A percentile compares a stretch with the other conserved stretches of the same genome.
phyloP scores from a whole-genome alignment of 2,329 filamentous ascomycete genomes.

The Scolecobasidium constrictum region DNA sequence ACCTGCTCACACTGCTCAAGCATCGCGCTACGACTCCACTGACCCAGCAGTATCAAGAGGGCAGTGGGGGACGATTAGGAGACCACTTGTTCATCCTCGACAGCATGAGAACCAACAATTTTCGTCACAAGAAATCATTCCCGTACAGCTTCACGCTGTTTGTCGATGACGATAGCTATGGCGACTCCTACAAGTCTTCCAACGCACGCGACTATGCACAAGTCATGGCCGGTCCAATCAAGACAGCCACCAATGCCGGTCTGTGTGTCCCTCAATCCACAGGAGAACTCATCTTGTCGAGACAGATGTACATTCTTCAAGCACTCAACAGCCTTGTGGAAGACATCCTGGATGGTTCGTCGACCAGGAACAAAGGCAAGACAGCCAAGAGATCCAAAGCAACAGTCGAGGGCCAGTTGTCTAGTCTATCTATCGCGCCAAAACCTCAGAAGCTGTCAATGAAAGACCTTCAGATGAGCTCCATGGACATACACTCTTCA shows the following conservation, averaged over 20 bases:
- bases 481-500: slow-evolving; percentile 22
- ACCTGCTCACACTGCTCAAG: neutral
- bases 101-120: neutral
- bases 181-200: neutral
- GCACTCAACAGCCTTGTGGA: slow-evolving; percentile 32
- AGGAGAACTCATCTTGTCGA: neutral
- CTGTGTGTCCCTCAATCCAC: neutral
- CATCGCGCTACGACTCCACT: neutral
- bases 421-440: slow-evolving; percentile 21
- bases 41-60: neutral
- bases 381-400: slow-evolving; percentile 21
- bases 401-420: slow-evolving; percentile 19
- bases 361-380: slow-evolving; percentile 18
- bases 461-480: slow-evolving; percentile 20
- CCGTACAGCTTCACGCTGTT: neutral
- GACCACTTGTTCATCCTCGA: neutral
- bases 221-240: neutral
- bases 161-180: neutral
- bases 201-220: neutral
- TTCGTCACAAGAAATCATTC: neutral
- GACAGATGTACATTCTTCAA: slow-evolving; percentile 19
- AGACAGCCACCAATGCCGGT: neutral
- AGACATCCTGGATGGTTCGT: slow-evolving; percentile 30
- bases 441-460: slow-evolving; percentile 20
- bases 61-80: neutral